Evolutionary conservation across 2,329 filamentous ascomycete genomes (phyloP).

Genomic region (Fusarium veterinarium): DNA sequence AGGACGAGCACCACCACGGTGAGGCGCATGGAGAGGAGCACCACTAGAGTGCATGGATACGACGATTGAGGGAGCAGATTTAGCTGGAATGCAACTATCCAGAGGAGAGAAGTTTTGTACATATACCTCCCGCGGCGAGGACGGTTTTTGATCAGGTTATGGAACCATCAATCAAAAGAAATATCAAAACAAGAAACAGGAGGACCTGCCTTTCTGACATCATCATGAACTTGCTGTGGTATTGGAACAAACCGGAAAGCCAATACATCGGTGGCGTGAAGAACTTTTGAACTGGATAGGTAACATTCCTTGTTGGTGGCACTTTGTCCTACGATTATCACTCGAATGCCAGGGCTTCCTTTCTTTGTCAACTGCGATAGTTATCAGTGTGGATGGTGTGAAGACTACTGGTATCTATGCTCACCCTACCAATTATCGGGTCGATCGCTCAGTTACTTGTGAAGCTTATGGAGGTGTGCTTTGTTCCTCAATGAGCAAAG

Average conservation of each 20-base stretch:
- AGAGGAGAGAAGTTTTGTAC: constrained; percentile 37
- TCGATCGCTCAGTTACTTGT: neutral
- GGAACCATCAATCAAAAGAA: constrained; percentile 38
- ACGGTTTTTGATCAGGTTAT: constrained; percentile 33
- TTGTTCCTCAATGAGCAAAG: neutral
- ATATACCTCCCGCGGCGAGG: constrained; percentile 39
- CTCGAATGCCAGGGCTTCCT: neutral
- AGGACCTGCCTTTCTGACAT: neutral
- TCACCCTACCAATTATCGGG: neutral
- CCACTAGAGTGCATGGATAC: constrained; percentile 52
- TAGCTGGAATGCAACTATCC: constrained; percentile 20
- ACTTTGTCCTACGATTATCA: neutral
- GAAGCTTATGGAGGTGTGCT: neutral
- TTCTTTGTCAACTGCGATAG: neutral
- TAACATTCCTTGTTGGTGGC: neutral
- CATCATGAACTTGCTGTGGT: neutral
- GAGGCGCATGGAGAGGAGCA: constrained; percentile 70
- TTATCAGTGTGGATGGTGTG: neutral
- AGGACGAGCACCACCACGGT: constrained; percentile 72
- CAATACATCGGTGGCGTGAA: neutral
- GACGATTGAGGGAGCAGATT: constrained; percentile 16
- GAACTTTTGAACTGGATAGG: neutral
- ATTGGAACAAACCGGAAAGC: neutral
- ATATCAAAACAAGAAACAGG: neutral
- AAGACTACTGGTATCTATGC: neutral